A percentile compares a stretch with the other conserved stretches of the same genome.
phyloP scores from a whole-genome alignment of 495 filamentous ascomycete genomes.

The Neurospora sp. region DNA sequence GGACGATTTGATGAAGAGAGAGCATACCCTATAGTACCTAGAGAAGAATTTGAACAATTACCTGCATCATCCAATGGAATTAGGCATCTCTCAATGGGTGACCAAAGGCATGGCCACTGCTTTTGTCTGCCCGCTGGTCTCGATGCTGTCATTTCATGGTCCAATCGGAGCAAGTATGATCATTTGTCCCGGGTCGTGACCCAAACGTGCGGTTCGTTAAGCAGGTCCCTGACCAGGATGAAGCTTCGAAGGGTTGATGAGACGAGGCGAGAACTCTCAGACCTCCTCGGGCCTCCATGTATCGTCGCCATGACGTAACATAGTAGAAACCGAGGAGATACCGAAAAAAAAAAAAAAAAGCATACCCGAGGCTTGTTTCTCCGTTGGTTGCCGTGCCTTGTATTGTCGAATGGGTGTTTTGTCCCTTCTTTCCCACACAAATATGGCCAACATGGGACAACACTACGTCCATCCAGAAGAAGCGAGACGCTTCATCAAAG shows the following conservation, averaged over 20 bases:
- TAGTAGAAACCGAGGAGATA: background rate
- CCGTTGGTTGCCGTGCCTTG: background rate
- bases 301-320: background rate
- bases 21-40: background rate
- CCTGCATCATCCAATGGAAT: background rate
- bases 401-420: background rate
- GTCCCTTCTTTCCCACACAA: background rate
- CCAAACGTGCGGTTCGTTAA: background rate
- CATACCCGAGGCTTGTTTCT: background rate
- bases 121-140: too few species aligned
- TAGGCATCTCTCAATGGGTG: background rate
- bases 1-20: background rate
- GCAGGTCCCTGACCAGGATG: background rate
- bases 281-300: background rate
- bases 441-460: background rate
- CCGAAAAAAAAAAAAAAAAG: too few species aligned
- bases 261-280: background rate
- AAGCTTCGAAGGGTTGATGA: background rate
- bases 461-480: background rate
- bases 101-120: too few species aligned
- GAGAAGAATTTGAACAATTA: background rate
- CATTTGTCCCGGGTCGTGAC: background rate
- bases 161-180: background rate
- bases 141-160: background rate
- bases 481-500: conserved; percentile 14